phyloP scores from a whole-genome alignment of 2,329 filamentous ascomycete genomes.

The Fusarium setosum region DNA sequence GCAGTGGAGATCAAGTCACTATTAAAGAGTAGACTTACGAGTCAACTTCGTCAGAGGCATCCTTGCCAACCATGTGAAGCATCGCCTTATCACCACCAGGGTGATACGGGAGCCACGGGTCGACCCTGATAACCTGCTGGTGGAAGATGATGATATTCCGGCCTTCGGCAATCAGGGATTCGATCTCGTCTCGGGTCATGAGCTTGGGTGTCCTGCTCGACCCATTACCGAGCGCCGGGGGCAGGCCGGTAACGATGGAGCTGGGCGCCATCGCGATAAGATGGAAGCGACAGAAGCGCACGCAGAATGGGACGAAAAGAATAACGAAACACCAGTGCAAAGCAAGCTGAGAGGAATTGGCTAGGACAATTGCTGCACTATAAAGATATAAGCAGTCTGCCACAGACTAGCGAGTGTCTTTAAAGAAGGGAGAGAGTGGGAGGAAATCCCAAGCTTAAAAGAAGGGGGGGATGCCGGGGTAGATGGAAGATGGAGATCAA shows the following conservation, averaged over 20 bases:
- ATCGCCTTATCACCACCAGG: slow-evolving; percentile 94
- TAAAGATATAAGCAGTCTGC: slow-evolving; percentile 1
- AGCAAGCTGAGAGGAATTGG: slow-evolving; percentile 3
- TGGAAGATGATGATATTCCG: slow-evolving; percentile 84
- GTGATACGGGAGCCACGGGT: slow-evolving; percentile 89
- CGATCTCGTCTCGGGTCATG: slow-evolving; percentile 57
- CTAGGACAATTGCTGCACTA: slow-evolving; percentile 1
- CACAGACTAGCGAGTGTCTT: neutral
- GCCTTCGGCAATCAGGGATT: slow-evolving; percentile 86
- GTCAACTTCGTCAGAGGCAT: slow-evolving; percentile 94
- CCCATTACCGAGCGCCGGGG: slow-evolving; percentile 19
- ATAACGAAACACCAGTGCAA: neutral
- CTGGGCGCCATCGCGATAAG: slow-evolving; percentile 17
- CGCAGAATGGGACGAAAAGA: neutral
- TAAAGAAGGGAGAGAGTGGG: slow-evolving; percentile 1
- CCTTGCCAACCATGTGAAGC: slow-evolving; percentile 90
- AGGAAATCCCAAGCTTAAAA: slow-evolving; percentile 5
- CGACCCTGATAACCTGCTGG: slow-evolving; percentile 84
- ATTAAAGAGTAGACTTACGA: slow-evolving; percentile 67
- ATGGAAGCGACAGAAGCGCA: neutral
- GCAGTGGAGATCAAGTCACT: neutral
- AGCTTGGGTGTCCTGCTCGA: slow-evolving; percentile 48
- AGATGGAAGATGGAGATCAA: slow-evolving; percentile 8
- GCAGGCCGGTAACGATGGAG: slow-evolving; percentile 38
- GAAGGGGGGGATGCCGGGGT: slow-evolving; percentile 4